A percentile compares a stretch with the other conserved stretches of the same genome.
Evolutionary conservation across 73 alveolate genomes (phyloP).

Genomic region (Breviolum minutum): DNA sequence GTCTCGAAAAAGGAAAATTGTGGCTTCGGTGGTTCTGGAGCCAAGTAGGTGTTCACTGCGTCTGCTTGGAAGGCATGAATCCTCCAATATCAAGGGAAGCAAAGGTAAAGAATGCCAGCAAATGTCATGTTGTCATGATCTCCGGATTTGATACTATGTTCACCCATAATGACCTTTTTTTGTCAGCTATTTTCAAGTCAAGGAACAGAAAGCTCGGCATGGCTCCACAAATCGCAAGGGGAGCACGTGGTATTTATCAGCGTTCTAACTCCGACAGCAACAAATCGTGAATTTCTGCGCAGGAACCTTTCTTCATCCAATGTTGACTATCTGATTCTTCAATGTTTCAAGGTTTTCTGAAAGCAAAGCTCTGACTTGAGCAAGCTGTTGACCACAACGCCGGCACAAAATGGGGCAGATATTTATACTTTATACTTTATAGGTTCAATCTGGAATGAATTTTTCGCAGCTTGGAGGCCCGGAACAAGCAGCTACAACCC

Average conservation of each 20-base stretch:
- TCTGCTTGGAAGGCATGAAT: conserved; percentile 15
- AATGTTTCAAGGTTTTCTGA: not conserved
- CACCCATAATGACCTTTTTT: too few relatives aligned
- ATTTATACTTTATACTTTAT: not conserved
- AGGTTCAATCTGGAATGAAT: too few relatives aligned
- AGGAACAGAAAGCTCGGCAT: conserved; percentile 41
- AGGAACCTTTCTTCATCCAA: not conserved
- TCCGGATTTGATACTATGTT: not conserved
- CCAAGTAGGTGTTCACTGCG: conserved; percentile 53
- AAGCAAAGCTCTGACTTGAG: conserved; percentile 26
- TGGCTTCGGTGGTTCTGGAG: conserved; percentile 69
- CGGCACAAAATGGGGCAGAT: not conserved
- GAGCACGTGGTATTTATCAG: not conserved
- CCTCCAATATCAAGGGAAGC: not conserved
- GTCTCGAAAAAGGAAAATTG: conserved; percentile 34
- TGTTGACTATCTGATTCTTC: too few relatives aligned
- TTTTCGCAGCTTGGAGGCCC: too few relatives aligned
- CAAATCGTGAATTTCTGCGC: not conserved
- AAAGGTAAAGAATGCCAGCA: not conserved
- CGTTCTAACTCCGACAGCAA: not conserved
- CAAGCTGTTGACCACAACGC: not conserved
- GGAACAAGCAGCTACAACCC: too few relatives aligned
- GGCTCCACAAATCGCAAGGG: not conserved
- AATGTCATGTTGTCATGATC: not conserved
- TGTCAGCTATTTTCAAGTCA: not conserved